Evolutionary conservation across 2,329 filamentous ascomycete species (phyloP), one percentile per base, ranked within the genome.

Genomic region (Fusarium euwallaceae): DNA sequence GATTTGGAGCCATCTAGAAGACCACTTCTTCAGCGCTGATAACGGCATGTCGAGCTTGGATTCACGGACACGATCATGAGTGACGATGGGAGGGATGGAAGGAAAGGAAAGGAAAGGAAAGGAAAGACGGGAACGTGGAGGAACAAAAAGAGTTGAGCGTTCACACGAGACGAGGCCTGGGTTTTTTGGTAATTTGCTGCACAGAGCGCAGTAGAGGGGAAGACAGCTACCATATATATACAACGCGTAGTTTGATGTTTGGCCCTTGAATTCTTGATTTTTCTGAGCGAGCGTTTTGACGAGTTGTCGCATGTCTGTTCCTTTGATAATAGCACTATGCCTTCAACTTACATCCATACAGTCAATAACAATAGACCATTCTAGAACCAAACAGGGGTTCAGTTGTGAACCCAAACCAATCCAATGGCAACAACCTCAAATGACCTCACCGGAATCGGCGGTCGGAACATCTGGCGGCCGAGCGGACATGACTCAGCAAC

Each of bases 391-490:
- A 16, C 36, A 37, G 27, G 27, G 45, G 59, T 63, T 29, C 41
- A 59, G 34, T 37, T 59, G 20, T 17, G 29, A 37, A 41, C 16
- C 17, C 27, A 41, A 17, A 9, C 14, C 48, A 27, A 27, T 67
- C 64, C 74, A 72, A 76, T 61, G 43, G 20, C 58, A 69, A 51
- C 20, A 43, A 20, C 6, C 39, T 55, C 43, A 43, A 64, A 64
- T 48, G 43, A 59, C 27, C 63, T 70, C 37, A 65, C 32, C 11
- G 27, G 20, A 58, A 48, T 58, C 63, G 61, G 68, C 65, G 61
- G 27, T 22, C 75, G 78, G 78, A 79, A 77, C 60, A 79, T 79
- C 68, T 70, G 58, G 27, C 22, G 22, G 65, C 77, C 73, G 72
- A 68, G 45, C 2, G 7, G 34, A 3, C 66, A 74, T 79, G 78